phyloP scores from a whole-genome alignment of 306 rosid genomes.

The Argentina anserina region DNA sequence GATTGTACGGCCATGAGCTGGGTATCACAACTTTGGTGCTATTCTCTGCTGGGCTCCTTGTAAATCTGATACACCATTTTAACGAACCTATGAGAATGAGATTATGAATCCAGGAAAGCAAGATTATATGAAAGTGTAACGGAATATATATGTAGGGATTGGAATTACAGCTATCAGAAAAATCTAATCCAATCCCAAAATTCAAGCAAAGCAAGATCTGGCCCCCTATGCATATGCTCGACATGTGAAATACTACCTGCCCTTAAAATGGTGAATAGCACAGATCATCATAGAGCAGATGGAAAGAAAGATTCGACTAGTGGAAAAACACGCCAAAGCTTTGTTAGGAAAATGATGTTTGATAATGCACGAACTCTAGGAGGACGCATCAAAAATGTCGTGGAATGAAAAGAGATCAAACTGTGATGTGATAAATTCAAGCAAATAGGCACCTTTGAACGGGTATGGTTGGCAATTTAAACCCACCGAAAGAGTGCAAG shows the following conservation, averaged over 20 bases:
- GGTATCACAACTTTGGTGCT: slow-evolving; percentile 24
- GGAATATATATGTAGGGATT: background rate
- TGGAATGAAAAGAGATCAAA: background rate
- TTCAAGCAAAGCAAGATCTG: slow-evolving; percentile 14
- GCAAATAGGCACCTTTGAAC: slow-evolving; percentile 1
- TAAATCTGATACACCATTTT: background rate
- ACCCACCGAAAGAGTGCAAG: background rate
- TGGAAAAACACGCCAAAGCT: slow-evolving; percentile 12
- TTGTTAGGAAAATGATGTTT: slow-evolving; percentile 54
- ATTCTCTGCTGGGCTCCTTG: slow-evolving; percentile 2
- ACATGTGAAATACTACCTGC: slow-evolving; percentile 38
- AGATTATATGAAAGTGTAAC: background rate
- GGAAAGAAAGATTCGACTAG: slow-evolving; percentile 15
- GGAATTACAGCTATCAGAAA: slow-evolving; percentile 2
- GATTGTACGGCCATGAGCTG: slow-evolving; percentile 36
- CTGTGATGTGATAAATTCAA: slow-evolving; percentile 5
- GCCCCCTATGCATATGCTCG: slow-evolving; percentile 38
- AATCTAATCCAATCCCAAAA: slow-evolving; percentile 7
- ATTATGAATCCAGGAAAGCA: background rate
- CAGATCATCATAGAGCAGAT: slow-evolving; percentile 21
- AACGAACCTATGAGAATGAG: background rate
- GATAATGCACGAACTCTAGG: slow-evolving; percentile 20
- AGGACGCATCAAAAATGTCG: slow-evolving; percentile 10
- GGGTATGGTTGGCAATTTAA: background rate
- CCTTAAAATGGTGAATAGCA: slow-evolving; percentile 39